Evolutionary conservation across 2,329 filamentous ascomycete genomes (phyloP), one percentile per base, ranked within the genome.

Genomic region (Talaromyces atroroseus): DNA sequence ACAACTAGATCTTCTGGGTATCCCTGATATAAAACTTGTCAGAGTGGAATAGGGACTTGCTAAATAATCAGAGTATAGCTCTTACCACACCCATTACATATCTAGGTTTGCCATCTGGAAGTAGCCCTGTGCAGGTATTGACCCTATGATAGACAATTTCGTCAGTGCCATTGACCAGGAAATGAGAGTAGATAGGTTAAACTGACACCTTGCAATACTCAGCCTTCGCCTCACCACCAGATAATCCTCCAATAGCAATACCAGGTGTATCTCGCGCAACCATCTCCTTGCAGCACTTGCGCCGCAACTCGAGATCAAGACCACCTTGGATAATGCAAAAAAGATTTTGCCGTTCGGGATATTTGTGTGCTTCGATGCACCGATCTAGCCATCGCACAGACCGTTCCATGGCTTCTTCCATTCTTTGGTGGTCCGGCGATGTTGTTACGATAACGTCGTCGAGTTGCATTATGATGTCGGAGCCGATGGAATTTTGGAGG

Each of bases 281-380:
- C 95, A 99, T 99, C 68, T 89, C 87, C 50, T 77, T 76, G 62
- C 89, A 92, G 74, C 95, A 99, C 70, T 92, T 82, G 60, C 81
- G 82, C 21, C 94, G 84, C 80, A 99, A 84, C 1, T 91, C 88
- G 4, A 96, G 76, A 71, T 99, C 92, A 8, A 99, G 78, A 0
- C 94, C 94, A 59, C 94, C 94, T 74, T 99, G 94, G 63, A 99
- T 96, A 67, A 99, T 99, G 73, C 95, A 99, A 73, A 99, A 99
- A 5, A 99, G 81, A 66, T 96, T 99, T 72, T 99, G 94, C 1
- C 80, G 80, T 29, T 87, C 81, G 0, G 91, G 89, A 56, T 92
- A 88, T 68, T 86, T 84, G 78, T 99, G 95, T 4, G 92, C 91
- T 11, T 85, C 85, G 42, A 97, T 92, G 73, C 94, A 99, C 54